phyloP scores from a whole-genome alignment of 2,329 filamentous ascomycete species.

The Diaporthe citri region DNA sequence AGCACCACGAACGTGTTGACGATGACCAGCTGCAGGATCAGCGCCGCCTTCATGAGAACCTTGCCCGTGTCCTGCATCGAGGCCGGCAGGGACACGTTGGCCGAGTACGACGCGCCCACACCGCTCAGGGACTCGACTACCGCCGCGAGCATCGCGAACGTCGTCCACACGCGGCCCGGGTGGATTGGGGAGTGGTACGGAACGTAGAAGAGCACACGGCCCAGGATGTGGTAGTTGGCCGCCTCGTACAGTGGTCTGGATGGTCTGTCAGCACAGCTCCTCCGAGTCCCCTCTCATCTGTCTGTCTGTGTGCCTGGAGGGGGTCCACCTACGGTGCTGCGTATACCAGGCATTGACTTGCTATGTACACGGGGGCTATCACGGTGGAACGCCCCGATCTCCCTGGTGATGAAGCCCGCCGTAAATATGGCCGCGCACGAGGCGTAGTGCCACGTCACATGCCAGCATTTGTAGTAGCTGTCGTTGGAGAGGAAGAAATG shows the following conservation, averaged over 20 bases:
- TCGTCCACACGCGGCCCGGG: conserved; percentile 57
- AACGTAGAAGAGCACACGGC: conserved; percentile 71
- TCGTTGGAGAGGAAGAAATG: not conserved
- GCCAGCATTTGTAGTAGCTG: conserved; percentile 63
- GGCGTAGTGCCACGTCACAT: conserved; percentile 61
- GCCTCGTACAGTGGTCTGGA: conserved; percentile 70
- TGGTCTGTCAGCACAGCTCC: conserved; percentile 6
- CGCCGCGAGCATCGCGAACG: conserved; percentile 60
- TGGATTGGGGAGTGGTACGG: conserved; percentile 70
- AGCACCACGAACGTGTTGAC: conserved; percentile 59
- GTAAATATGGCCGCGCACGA: conserved; percentile 62
- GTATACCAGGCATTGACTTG: conserved; percentile 54
- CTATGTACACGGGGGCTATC: conserved; percentile 56
- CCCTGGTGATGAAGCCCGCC: conserved; percentile 61
- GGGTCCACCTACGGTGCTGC: conserved; percentile 47
- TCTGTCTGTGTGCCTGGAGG: not conserved
- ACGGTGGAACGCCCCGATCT: conserved; percentile 63
- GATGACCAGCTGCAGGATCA: conserved; percentile 62
- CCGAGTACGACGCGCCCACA: conserved; percentile 55
- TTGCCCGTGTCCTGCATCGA: conserved; percentile 51
- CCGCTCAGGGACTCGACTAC: conserved; percentile 62
- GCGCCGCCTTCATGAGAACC: conserved; percentile 55
- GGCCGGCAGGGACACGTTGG: conserved; percentile 51
- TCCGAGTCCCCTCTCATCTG: not conserved
- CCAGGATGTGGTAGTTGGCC: conserved; percentile 74